Conservation (phyloP, 164 flowering plant genomes). For the Stephania yunnanensis region DNA sequence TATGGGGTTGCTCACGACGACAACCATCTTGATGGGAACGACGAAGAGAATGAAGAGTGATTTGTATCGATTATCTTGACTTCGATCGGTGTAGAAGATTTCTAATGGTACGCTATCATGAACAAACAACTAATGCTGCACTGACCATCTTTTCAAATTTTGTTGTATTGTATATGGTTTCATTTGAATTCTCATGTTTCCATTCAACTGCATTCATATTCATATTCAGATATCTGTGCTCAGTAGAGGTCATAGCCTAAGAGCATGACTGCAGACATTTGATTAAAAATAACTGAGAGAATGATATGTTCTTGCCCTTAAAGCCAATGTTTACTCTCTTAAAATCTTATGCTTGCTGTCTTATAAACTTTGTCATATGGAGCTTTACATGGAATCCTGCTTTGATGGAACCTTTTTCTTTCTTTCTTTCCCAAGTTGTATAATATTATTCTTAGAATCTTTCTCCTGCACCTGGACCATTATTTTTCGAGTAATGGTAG, state of each 20-base stretch:
- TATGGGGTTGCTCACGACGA: constrained; percentile 32
- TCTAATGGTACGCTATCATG: not conserved
- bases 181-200: too few species aligned
- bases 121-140: not conserved
- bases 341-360: too few species aligned
- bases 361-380: not conserved
- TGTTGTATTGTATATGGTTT: not conserved
- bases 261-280: too few species aligned
- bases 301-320: too few species aligned
- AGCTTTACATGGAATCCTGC: not conserved
- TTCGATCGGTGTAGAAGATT: not conserved
- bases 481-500: not conserved
- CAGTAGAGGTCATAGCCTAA: too few species aligned
- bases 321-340: too few species aligned
- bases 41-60: constrained; percentile 18
- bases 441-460: not conserved
- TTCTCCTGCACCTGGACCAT: not conserved
- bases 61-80: not conserved
- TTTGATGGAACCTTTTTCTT: not conserved
- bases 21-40: constrained; percentile 23
- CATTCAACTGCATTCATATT: too few species aligned
- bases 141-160: not conserved
- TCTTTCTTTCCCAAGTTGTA: too few species aligned
- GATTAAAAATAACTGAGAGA: too few species aligned
- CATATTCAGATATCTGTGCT: too few species aligned